These are phyloP conservation scores for Erodium texanum DNA, from an alignment of 441 rosid species.

Conservation along the genomic window DNA sequence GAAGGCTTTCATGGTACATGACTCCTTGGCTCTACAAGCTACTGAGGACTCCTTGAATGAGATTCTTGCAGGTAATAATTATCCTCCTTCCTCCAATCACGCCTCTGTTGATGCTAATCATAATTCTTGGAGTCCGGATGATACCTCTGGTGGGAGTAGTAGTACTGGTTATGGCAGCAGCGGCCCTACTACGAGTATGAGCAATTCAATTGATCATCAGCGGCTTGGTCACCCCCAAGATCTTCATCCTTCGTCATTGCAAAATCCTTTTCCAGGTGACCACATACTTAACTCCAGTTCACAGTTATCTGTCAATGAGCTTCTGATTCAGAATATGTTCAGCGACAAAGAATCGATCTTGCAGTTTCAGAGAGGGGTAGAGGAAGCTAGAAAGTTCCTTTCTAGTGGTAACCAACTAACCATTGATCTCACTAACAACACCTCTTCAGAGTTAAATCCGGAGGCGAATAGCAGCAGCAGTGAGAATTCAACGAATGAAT, in stretches of 20 bases:
- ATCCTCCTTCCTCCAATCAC: no score
- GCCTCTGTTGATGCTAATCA: no score
- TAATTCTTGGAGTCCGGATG: no score
- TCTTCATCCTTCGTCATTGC: no score
- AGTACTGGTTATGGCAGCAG: slow-evolving; percentile 16
- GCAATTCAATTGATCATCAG: no score
- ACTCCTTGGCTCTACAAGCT: slow-evolving; percentile 50
- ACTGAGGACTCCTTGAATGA: slow-evolving; percentile 59
- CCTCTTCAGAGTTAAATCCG: slow-evolving; percentile 16
- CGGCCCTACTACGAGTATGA: neutral
- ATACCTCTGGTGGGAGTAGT: no score
- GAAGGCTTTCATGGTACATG: slow-evolving; percentile 37
- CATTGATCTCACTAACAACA: no score
- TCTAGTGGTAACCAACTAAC: slow-evolving; percentile 24
- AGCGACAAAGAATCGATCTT: slow-evolving; percentile 32
- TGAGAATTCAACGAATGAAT: slow-evolving; percentile 14
- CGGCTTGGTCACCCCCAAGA: no score
- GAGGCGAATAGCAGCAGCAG: no score
- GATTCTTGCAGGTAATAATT: slow-evolving; percentile 34
- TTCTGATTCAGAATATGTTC: slow-evolving; percentile 31
- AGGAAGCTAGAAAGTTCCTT: slow-evolving; percentile 53
- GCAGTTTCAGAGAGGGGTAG: slow-evolving; percentile 44
- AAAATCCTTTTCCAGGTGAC: slow-evolving; percentile 10
- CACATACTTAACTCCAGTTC: neutral
- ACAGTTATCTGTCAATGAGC: slow-evolving; percentile 19